These are phyloP conservation scores for Fusarium abutilonis DNA, from an alignment of 2,329 filamentous ascomycete genomes.

Conservation along the genomic window DNA sequence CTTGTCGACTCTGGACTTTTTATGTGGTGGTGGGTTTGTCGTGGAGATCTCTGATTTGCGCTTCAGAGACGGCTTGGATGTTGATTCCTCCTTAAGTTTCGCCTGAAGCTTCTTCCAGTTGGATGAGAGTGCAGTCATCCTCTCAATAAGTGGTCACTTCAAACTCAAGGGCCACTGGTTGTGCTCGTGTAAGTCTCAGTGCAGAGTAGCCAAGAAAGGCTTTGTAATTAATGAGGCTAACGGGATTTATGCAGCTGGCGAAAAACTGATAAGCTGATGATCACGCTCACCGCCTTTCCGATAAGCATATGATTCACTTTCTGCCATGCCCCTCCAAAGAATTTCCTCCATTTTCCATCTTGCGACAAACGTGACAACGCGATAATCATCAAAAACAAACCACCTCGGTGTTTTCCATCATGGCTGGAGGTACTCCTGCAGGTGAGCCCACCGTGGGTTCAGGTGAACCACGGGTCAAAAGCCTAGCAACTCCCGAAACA, in stretches of 20 bases:
- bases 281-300: slow-evolving; percentile 40
- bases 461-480: slow-evolving; percentile 72
- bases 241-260: slow-evolving; percentile 38
- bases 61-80: slow-evolving; percentile 53
- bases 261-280: slow-evolving; percentile 34
- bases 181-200: slow-evolving; percentile 13
- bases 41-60: slow-evolving; percentile 53
- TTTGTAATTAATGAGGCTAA: slow-evolving; percentile 23
- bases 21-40: slow-evolving; percentile 28
- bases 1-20: slow-evolving; percentile 47
- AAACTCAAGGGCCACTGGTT: background rate
- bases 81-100: slow-evolving; percentile 61
- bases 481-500: slow-evolving; percentile 85
- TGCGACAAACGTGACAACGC: slow-evolving; percentile 24
- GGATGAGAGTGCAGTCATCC: slow-evolving; percentile 63
- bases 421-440: slow-evolving; percentile 61
- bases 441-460: slow-evolving; percentile 66
- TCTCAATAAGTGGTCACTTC: slow-evolving; percentile 1
- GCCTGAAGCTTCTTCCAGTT: slow-evolving; percentile 85
- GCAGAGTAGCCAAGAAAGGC: slow-evolving; percentile 7
- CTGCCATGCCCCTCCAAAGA: slow-evolving; percentile 45
- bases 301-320: slow-evolving; percentile 42
- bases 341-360: slow-evolving; percentile 23
- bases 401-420: slow-evolving; percentile 54
- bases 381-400: slow-evolving; percentile 41